A percentile compares a stretch with the other conserved stretches of the same genome.
phyloP scores from a whole-genome alignment of 805 yeast species.

The Myxozyma vanderwaltii region DNA sequence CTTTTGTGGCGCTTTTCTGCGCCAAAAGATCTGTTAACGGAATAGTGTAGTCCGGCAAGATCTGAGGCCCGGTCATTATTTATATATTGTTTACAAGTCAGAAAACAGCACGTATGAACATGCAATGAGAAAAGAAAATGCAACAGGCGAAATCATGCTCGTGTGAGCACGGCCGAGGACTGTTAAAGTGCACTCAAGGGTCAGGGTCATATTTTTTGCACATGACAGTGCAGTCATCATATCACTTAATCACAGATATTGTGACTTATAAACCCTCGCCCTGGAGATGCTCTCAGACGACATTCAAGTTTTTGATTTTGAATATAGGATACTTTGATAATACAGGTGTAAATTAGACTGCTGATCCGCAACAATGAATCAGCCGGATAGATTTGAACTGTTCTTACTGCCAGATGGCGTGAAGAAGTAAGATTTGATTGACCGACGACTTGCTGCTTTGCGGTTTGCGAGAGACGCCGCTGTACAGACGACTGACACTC shows the following conservation, averaged over 20 bases:
- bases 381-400: constrained; percentile 98
- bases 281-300: background rate
- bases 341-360: background rate
- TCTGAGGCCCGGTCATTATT: constrained; percentile 24
- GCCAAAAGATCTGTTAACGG: constrained; percentile 20
- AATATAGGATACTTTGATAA: background rate
- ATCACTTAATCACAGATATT: background rate
- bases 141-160: background rate
- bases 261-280: background rate
- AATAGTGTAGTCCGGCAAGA: constrained; percentile 11
- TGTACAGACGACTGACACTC: background rate
- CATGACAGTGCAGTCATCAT: background rate
- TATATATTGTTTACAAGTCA: background rate
- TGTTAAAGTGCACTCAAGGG: background rate
- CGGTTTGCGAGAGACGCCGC: background rate
- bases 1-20: constrained; percentile 12
- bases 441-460: background rate
- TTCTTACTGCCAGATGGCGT: constrained; percentile 97
- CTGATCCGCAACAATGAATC: constrained; percentile 64
- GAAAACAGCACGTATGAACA: background rate
- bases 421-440: constrained; percentile 60
- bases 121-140: background rate
- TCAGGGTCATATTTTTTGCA: constrained; percentile 5
- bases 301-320: background rate
- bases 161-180: constrained; percentile 6